Percentiles rank a stretch among this genome's conserved stretches.
Evolutionary conservation across 768 basidiomycete genomes (phyloP).

Genomic region (Rhodotorula diobovata): DNA sequence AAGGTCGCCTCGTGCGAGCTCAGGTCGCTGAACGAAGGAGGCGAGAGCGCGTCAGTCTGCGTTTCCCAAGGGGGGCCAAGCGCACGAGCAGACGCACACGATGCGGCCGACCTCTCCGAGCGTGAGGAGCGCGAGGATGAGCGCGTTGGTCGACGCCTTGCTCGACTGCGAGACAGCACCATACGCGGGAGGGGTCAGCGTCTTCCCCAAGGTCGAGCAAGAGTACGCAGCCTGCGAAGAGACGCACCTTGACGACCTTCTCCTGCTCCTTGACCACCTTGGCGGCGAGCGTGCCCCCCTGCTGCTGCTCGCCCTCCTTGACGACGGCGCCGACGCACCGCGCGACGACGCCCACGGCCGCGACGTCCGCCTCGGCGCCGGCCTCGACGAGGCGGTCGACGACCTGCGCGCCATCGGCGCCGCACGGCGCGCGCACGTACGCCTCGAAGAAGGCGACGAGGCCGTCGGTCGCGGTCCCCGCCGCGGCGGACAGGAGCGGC

Average conservation of each 20-base stretch:
- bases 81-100: constrained; percentile 41
- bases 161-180: constrained; percentile 22
- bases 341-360: constrained; percentile 60
- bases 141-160: constrained; percentile 59
- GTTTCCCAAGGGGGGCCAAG: too few relatives aligned
- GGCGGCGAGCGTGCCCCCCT: constrained; percentile 66
- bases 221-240: too few relatives aligned
- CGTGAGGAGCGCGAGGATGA: constrained; percentile 78
- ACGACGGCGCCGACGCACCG: constrained; percentile 81
- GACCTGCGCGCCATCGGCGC: constrained; percentile 53
- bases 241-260: constrained; percentile 67
- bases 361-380: constrained; percentile 4
- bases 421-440: constrained; percentile 68
- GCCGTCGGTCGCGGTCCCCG: constrained; percentile 72
- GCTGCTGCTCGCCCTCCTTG: too few relatives aligned
- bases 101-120: constrained; percentile 90
- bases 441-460: constrained; percentile 75
- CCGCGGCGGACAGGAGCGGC: constrained; percentile 57
- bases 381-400: constrained; percentile 22
- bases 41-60: not conserved
- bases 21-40: constrained; percentile 73
- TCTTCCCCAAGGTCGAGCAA: too few relatives aligned
- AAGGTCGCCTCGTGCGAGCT: constrained; percentile 75
- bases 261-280: constrained; percentile 80
- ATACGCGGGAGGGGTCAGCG: too few relatives aligned